Base-by-base conservation (phyloP, 306 rosid species). In the Lathyrus oleraceus region DNA sequence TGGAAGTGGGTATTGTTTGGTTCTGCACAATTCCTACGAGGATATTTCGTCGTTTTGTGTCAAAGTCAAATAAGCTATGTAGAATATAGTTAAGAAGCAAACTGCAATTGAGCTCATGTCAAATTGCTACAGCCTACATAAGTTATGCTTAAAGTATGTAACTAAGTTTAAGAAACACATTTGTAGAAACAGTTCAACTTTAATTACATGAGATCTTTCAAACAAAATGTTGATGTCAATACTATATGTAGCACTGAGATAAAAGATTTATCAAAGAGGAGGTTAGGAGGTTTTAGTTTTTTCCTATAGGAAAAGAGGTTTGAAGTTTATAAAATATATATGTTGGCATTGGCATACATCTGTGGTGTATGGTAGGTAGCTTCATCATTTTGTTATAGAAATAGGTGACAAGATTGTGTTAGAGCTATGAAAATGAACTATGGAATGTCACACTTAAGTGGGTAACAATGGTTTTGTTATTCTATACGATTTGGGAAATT, bases 381-480 rank as follows among this genome's bases (percentile, higher is more conserved):
- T 70, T 64, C 68, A 44, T 74, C 63, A 74, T 79, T 64, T 68
- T 53, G 56, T 51, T 61, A 20, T 21, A 61, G 23, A 61, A 49
- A 36, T 45, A 36, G 48, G 17, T 7, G 6, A 14, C 64, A 61
- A 69, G 44, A 8, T 12, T 49, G 48, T 51, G 45, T 17, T 17
- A 16, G 45, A 40, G 59, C 49, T 49, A 30, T 44, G 64, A 48
- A 66, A 39, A 27, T 59, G 56, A 49, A 61, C 47, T n/a, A 54
- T 51, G 39, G 8, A 32, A 32, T 6, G 38, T 32, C 8, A 8
- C 38, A 32, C 8, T 32, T 32, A 32, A 32, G 8, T 32, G 38
- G 38, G 38, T 32, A 32, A 61, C 25, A 25, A 17, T 49, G 39
- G 42, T 52, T 28, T 53, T 63, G 67, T 35, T 56, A 47, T 47